Conservation (phyloP, 31 red algal species). For the Asparagopsis taxiformis region DNA sequence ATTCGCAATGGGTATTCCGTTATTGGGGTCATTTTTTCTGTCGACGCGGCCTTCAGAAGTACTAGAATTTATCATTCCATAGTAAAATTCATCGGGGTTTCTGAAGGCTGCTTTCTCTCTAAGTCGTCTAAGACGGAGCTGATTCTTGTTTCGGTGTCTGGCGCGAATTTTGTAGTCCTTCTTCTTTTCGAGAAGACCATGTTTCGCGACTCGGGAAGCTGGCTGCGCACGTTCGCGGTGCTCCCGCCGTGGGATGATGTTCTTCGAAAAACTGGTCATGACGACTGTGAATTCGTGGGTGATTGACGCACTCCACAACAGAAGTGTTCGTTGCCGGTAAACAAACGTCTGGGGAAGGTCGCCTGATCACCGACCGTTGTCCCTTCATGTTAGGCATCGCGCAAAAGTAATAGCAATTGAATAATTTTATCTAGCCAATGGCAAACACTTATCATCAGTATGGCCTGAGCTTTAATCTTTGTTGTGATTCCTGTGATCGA, state of each 20-base stretch:
- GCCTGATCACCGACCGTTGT: too few species aligned
- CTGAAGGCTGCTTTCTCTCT: constrained; percentile 76
- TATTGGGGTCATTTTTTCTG: constrained; percentile 6
- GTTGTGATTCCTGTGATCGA: too few species aligned
- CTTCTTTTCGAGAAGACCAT: constrained; percentile 92
- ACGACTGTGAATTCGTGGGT: neutral
- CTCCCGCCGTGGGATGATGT: constrained; percentile 69
- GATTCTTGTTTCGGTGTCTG: constrained; percentile 62
- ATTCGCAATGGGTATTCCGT: constrained; percentile 33
- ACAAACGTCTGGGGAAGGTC: too few species aligned
- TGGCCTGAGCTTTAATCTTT: too few species aligned
- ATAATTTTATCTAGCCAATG: too few species aligned
- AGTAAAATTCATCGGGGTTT: constrained; percentile 98
- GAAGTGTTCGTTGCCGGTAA: too few species aligned
- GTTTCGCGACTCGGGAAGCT: constrained; percentile 28
- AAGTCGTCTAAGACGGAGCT: constrained; percentile 55
- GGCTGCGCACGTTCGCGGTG: constrained; percentile 87
- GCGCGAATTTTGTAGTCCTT: constrained; percentile 93
- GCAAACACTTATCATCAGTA: too few species aligned
- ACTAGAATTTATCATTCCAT: constrained; percentile 58
- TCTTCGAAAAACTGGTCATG: constrained; percentile 67
- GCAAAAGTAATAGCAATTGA: too few species aligned
- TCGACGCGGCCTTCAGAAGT: constrained; percentile 22
- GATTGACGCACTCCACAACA: too few species aligned
- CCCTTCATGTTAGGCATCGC: too few species aligned